Percentiles rank a stretch among this genome's conserved stretches.
These are phyloP conservation scores for Suhomyces chickasaworum DNA, from an alignment of 1,139 yeast genomes.

Conservation along the genomic window DNA sequence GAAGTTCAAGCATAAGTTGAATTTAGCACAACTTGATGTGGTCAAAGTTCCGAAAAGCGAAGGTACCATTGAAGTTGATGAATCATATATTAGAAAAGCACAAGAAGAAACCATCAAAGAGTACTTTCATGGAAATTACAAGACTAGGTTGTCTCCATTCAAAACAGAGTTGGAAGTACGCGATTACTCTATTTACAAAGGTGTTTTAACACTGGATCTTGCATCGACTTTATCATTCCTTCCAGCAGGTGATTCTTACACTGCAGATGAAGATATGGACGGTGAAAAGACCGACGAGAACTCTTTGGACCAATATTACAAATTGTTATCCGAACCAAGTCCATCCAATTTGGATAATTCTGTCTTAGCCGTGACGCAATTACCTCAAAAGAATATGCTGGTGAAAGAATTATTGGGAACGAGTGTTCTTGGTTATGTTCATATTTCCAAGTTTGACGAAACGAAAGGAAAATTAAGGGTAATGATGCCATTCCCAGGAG, in stretches of 20 bases:
- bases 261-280: constrained; percentile 28
- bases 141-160: constrained; percentile 73
- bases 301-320: constrained; percentile 37
- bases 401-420: constrained; percentile 55
- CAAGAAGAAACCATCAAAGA: constrained; percentile 82
- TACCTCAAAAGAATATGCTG: constrained; percentile 52
- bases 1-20: constrained; percentile 48
- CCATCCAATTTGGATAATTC: constrained; percentile 67
- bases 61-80: constrained; percentile 75
- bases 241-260: constrained; percentile 50
- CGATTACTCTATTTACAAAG: constrained; percentile 42
- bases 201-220: constrained; percentile 40
- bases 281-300: constrained; percentile 28
- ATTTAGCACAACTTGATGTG: constrained; percentile 39
- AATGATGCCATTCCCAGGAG: constrained; percentile 85
- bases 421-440: constrained; percentile 66
- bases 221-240: constrained; percentile 42
- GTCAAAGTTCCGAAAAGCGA: constrained; percentile 70
- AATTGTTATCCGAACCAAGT: constrained; percentile 41
- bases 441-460: constrained; percentile 59
- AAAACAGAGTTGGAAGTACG: constrained; percentile 45
- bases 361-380: constrained; percentile 70
- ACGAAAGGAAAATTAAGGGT: constrained; percentile 69
- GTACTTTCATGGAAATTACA: constrained; percentile 81
- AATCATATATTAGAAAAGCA: constrained; percentile 61